phyloP scores from a whole-genome alignment of 768 basidiomycete genomes.

The Ramaria rubella region DNA sequence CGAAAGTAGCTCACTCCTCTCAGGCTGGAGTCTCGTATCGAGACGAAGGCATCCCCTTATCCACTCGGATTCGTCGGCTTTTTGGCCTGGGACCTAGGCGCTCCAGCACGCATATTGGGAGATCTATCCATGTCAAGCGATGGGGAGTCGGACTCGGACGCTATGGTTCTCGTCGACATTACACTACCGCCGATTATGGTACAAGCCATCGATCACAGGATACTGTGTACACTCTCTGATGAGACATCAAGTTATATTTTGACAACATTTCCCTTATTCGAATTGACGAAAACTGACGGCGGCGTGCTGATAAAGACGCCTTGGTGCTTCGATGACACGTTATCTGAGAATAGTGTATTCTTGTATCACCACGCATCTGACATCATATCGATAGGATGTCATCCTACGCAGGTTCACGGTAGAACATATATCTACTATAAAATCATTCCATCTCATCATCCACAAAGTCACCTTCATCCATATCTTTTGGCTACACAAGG shows the following conservation, averaged over 20 bases:
- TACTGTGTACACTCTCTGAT: conserved; percentile 4
- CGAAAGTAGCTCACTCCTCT: neutral
- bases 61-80: conserved; percentile 7
- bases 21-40: conserved; percentile 2
- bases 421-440: neutral
- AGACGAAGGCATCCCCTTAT: conserved; percentile 8
- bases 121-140: conserved; percentile 7
- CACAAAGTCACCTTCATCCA: conserved; percentile 89
- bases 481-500: conserved; percentile 66
- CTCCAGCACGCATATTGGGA: conserved; percentile 1
- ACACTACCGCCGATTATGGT: neutral
- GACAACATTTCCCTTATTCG: too few relatives aligned
- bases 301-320: neutral
- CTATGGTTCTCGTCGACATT: neutral
- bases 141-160: neutral
- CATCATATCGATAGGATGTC: neutral
- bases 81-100: conserved; percentile 9
- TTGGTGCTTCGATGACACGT: neutral
- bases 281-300: neutral
- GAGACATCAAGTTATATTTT: too few relatives aligned
- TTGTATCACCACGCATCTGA: neutral
- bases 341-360: neutral
- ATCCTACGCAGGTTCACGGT: neutral
- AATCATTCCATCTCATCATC: conserved; percentile 48
- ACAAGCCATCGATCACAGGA: neutral